These are phyloP conservation scores for Cordyceps pruinosa DNA, from an alignment of 2,329 filamentous ascomycete species.

Conservation along the genomic window DNA sequence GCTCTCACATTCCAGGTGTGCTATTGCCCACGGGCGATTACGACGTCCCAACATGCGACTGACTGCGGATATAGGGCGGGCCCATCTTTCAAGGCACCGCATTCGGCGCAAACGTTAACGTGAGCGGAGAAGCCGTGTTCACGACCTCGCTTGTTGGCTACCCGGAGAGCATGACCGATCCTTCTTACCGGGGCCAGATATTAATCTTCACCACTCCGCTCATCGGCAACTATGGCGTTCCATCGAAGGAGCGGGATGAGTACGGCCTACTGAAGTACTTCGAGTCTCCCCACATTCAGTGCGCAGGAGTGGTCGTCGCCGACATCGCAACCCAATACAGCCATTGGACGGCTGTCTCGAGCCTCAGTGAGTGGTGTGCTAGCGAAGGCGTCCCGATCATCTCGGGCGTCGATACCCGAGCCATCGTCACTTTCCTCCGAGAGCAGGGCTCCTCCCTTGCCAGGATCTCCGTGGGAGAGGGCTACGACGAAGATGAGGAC, in stretches of 20 bases:
- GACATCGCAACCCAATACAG: slow-evolving; percentile 92
- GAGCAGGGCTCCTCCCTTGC: slow-evolving; percentile 96
- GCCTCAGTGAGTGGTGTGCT: slow-evolving; percentile 87
- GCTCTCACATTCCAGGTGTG: too few species aligned
- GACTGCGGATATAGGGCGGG: too few species aligned
- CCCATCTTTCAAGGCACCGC: slow-evolving; percentile 95
- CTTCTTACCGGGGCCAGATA: slow-evolving; percentile 88
- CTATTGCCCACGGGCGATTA: too few species aligned
- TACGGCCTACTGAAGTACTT: slow-evolving; percentile 95
- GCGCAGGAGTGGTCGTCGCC: slow-evolving; percentile 88
- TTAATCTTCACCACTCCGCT: slow-evolving; percentile 96
- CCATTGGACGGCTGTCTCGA: slow-evolving; percentile 98
- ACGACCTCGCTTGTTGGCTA: slow-evolving; percentile 97
- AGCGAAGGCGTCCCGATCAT: slow-evolving; percentile 94
- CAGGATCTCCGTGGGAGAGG: slow-evolving; percentile 88
- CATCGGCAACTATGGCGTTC: slow-evolving; percentile 98
- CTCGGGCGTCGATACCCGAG: slow-evolving; percentile 92
- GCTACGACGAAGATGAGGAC: slow-evolving; percentile 97
- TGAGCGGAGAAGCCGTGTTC: slow-evolving; percentile 97
- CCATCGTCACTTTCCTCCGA: slow-evolving; percentile 89
- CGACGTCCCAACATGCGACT: too few species aligned
- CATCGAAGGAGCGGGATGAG: slow-evolving; percentile 75
- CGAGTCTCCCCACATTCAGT: slow-evolving; percentile 96
- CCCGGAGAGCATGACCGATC: slow-evolving; percentile 88
- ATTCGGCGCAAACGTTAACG: slow-evolving; percentile 92